Conservation (phyloP, 139 green algal genomes). For the Chlamydomonas schloesseri region DNA sequence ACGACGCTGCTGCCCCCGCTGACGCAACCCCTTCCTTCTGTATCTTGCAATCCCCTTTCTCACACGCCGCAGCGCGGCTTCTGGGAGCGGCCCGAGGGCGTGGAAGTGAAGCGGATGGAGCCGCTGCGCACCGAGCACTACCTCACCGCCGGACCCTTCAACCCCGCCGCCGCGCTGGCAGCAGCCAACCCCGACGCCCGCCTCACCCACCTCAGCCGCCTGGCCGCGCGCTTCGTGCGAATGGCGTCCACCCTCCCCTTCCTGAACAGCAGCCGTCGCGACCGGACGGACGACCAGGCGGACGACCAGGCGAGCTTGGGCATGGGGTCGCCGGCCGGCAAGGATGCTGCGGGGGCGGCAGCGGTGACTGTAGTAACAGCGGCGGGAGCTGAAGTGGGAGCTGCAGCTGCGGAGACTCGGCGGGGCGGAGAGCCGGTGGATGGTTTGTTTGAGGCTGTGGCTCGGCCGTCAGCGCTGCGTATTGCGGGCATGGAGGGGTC, state of each 20-base stretch:
- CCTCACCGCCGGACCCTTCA: background rate
- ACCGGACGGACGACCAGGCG: too few species aligned
- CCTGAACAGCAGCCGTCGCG: background rate
- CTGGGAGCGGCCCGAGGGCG: background rate
- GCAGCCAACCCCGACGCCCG: background rate
- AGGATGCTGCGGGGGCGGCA: background rate
- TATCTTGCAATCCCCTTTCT: too few species aligned
- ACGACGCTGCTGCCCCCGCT: too few species aligned
- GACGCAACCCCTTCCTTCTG: background rate
- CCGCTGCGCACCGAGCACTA: background rate
- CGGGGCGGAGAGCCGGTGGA: too few species aligned
- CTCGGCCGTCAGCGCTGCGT: too few species aligned
- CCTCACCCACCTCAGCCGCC: background rate
- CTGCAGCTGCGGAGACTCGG: too few species aligned
- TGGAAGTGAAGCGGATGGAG: background rate
- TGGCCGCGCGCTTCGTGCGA: background rate
- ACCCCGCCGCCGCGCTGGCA: background rate
- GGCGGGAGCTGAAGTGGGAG: too few species aligned
- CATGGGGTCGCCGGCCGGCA: background rate
- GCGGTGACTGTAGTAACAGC: background rate
- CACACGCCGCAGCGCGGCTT: constrained; percentile 7
- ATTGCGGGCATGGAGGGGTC: too few species aligned
- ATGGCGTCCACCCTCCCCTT: background rate
- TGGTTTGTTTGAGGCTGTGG: too few species aligned
- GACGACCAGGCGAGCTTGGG: background rate